Conservation (phyloP, 768 basidiomycete species). For the Tulasnella sp. region DNA sequence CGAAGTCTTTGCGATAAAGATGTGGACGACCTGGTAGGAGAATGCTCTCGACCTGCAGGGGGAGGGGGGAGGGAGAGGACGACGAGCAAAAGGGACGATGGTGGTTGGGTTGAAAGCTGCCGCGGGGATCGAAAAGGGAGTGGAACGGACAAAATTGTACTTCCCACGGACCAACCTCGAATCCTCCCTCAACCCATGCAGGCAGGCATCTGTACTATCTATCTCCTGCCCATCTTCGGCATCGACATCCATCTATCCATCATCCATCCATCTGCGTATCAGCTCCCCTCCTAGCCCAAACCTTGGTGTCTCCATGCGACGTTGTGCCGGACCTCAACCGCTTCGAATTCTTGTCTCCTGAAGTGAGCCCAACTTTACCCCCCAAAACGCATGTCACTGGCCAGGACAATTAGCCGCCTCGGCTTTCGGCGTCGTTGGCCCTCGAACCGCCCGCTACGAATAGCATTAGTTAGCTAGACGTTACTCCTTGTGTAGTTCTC, state of each 20-base stretch:
- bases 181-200: not conserved
- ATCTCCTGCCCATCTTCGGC: not conserved
- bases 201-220: not conserved
- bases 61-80: not conserved
- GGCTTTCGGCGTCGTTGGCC: not conserved
- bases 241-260: slow-evolving; percentile 13
- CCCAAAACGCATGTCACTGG: not conserved
- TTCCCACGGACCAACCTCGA: slow-evolving; percentile 17
- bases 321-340: slow-evolving; percentile 11
- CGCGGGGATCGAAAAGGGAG: slow-evolving; percentile 3
- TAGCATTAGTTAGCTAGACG: not conserved
- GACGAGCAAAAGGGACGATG: slow-evolving; percentile 12
- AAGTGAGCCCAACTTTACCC: slow-evolving; percentile 12
- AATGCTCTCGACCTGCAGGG: slow-evolving; percentile 15
- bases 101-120: slow-evolving; percentile 15
- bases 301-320: not conserved
- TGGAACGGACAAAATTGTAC: slow-evolving; percentile 5
- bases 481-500: not conserved
- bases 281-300: not conserved
- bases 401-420: not conserved
- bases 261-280: not conserved
- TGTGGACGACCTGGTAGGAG: not conserved
- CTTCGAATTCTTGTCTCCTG: slow-evolving; percentile 16
- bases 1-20: slow-evolving; percentile 12
- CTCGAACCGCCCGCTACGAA: not conserved